Evolutionary conservation across 805 yeast species (phyloP), one percentile per base, ranked within the genome.

Genomic region (Myxozyma udenii): DNA sequence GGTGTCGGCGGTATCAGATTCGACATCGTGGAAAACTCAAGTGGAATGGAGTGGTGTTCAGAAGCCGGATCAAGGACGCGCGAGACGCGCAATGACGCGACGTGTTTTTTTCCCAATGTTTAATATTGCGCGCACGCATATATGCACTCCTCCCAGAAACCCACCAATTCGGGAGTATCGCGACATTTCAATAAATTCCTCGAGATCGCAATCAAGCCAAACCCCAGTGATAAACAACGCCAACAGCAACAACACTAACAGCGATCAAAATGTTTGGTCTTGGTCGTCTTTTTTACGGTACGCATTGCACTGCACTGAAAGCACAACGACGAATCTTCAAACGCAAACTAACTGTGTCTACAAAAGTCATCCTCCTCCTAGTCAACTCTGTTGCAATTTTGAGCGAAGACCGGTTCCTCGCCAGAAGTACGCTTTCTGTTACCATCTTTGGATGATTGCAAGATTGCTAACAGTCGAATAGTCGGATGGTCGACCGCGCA

Each of bases 311-410:
- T 28, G 3, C 11, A 4, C 46, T 3, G n/a, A n/a, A n/a, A n/a
- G n/a, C n/a, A n/a, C n/a, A n/a, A n/a, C 28, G 35, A 7, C 21
- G 11, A 3, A 24, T 11, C 14, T 33, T 14, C 28, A 6, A 18
- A 39, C n/a, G 6, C 24, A 21, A 11, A 12, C 26, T 39, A 19
- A 14, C n/a, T 5, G 7, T 12, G n/a, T 18, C 14, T 21, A 30
- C 19, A n/a, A 18, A 21, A 55, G 71, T 69, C 40, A 60, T 63
- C 22, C 65, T 72, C 21, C 65, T 86, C 35, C 69, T 85, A 50
- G 77, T 85, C 43, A 86, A 86, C 66, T 80, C 91, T 0, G 78
- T 86, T 25, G 93, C 93, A 0, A 83, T 86, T 32, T 75, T 86
- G 46, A 84, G 85, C 65, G 95, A 86, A 62, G 93, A 86, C 62